Base-by-base conservation (phyloP, 306 rosid species). In the Ormosia emarginata region DNA sequence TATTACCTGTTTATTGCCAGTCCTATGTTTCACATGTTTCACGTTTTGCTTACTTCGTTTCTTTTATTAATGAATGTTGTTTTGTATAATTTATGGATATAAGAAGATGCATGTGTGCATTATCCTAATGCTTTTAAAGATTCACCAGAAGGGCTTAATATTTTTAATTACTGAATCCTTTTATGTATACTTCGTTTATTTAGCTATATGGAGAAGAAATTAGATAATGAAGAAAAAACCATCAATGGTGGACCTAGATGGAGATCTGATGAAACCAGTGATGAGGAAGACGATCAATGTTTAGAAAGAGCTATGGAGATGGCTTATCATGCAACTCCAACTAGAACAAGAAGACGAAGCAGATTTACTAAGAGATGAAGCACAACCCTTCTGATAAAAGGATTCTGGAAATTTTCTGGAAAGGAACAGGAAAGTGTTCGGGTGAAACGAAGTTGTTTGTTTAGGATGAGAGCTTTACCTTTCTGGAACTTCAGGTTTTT, bases 241-340 rank as follows among this genome's bases (percentile, higher is more conserved):
- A 37, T 71, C 55, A 92, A 89, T 55, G 85, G 95, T 67, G 94
- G 89, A 58, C 89, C 83, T 14, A 90, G 99, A 86, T 96, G 99
- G 99, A 93, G 99, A 82, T 92, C 94, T 0, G 99, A 96, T 77
- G 99, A 94, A 85, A 87, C 89, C 9, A 94, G 97, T 53, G 98
- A 92, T 0, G 98, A 86, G 75, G 98, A 91, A 79, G 89, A 88
- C 6, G 90, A 93, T 24, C 86, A 73, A 61, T 78, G 79, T 87
- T 84, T 58, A 39, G 87, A 74, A 55, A 88, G 86, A 80, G 82
- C 79, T 50, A 62, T 81, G 65, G 91, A 85, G 56, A 73, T 78
- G 7, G 81, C 74, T 74, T 72, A 62, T 70, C 65, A 59, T 61
- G 78, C 83, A 71, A 81, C 88, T 74, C 82, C 87, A 24, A 32